Evolutionary conservation across 75 land plant genomes (phyloP).

Genomic region (Cunninghamia lanceolata): DNA sequence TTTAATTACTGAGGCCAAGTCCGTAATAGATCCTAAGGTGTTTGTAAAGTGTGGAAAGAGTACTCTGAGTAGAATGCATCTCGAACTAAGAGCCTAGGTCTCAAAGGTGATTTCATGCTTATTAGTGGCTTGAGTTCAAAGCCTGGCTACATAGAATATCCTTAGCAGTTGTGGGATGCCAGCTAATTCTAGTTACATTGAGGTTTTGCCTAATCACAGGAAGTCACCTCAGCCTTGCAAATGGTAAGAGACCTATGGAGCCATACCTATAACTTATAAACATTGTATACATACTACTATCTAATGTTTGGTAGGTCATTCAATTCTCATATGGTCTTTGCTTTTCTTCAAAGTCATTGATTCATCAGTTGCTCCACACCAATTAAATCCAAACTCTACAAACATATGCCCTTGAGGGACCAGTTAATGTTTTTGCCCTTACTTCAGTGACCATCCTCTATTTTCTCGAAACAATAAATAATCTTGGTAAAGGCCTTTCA

Average conservation of each 20-base stretch:
- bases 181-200: too few species aligned
- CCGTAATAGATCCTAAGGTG: slow-evolving; percentile 30
- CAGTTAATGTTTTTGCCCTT: background rate
- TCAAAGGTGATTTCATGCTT: too few species aligned
- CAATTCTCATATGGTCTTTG: background rate
- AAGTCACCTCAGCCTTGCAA: too few species aligned
- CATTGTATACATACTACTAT: background rate
- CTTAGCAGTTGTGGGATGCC: too few species aligned
- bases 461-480: too few species aligned
- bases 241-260: too few species aligned
- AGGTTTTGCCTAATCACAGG: too few species aligned
- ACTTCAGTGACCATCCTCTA: background rate
- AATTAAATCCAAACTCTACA: background rate
- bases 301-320: background rate
- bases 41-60: slow-evolving; percentile 29
- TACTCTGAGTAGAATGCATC: slow-evolving; percentile 21
- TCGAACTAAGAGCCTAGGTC: slow-evolving; percentile 18
- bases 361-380: background rate
- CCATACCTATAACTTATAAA: background rate
- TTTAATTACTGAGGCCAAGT: slow-evolving; percentile 28
- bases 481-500: too few species aligned
- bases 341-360: background rate
- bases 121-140: background rate
- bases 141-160: background rate
- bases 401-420: background rate